A percentile compares a stretch with the other conserved stretches of the same genome.
phyloP scores from a whole-genome alignment of 2,329 filamentous ascomycete species.

The Penicillium sp. region DNA sequence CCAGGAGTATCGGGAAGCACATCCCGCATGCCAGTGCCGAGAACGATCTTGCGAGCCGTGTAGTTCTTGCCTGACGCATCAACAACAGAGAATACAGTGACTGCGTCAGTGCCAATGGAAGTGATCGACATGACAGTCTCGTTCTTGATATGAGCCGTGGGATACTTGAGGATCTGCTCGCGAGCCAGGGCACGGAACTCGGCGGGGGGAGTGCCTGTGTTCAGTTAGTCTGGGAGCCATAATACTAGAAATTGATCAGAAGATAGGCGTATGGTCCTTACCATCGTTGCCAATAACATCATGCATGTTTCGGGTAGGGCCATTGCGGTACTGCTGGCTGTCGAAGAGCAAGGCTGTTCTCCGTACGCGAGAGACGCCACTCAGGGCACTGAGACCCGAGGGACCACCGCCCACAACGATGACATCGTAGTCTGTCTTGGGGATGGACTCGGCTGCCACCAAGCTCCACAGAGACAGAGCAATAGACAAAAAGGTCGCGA shows the following conservation, averaged over 20 bases:
- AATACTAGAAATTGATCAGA: neutral
- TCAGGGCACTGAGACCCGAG: constrained; percentile 60
- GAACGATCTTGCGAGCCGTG: constrained; percentile 61
- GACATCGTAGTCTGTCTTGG: constrained; percentile 57
- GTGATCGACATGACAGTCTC: constrained; percentile 48
- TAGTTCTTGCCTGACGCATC: constrained; percentile 44
- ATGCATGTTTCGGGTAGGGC: constrained; percentile 63
- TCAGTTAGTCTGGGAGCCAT: neutral
- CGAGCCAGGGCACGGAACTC: constrained; percentile 63
- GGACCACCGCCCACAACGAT: constrained; percentile 66
- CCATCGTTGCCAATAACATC: constrained; percentile 67
- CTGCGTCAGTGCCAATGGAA: constrained; percentile 37
- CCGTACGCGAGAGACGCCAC: constrained; percentile 64
- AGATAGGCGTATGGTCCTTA: constrained; percentile 33
- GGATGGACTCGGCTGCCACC: constrained; percentile 32
- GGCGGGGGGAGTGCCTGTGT: constrained; percentile 45
- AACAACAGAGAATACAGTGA: constrained; percentile 56
- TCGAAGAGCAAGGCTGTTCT: constrained; percentile 64
- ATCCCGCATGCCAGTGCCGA: constrained; percentile 64
- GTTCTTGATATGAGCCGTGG: constrained; percentile 58
- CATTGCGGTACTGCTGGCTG: constrained; percentile 65
- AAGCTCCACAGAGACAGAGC: constrained; percentile 32
- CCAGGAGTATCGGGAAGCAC: constrained; percentile 63
- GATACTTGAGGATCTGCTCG: constrained; percentile 59
- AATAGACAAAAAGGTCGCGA: constrained; percentile 29